Percentiles rank a stretch among this genome's conserved stretches.
These are phyloP conservation scores for Teratosphaeriaceae sp. DNA, from an alignment of 2,329 filamentous ascomycete species.

Conservation along the genomic window DNA sequence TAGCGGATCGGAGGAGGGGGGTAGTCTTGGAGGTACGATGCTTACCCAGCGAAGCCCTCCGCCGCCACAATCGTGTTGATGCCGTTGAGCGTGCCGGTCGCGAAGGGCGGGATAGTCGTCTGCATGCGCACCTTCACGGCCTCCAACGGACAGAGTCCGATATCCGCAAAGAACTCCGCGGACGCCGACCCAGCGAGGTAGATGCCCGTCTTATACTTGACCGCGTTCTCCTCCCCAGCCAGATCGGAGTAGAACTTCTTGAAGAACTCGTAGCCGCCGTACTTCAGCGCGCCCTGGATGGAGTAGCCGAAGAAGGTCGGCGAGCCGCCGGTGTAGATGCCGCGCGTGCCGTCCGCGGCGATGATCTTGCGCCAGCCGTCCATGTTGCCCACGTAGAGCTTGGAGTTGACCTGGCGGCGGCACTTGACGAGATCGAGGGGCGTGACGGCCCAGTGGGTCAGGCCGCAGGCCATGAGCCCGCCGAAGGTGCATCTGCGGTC, in stretches of 20 bases:
- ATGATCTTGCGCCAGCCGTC: constrained; percentile 58
- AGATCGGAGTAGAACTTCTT: constrained; percentile 56
- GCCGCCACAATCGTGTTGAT: constrained; percentile 62
- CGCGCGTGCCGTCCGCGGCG: constrained; percentile 53
- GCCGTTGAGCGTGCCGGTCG: constrained; percentile 64
- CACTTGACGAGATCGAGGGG: constrained; percentile 62
- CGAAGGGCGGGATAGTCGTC: constrained; percentile 57
- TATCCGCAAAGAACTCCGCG: constrained; percentile 56
- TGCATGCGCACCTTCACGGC: constrained; percentile 63
- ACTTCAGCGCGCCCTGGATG: constrained; percentile 56
- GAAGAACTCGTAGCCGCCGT: constrained; percentile 59
- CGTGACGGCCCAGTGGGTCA: constrained; percentile 55
- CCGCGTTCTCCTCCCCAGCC: constrained; percentile 48
- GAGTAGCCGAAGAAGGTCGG: constrained; percentile 57
- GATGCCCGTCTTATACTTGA: constrained; percentile 49
- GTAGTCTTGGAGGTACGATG: too few relatives aligned
- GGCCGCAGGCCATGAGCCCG: constrained; percentile 56
- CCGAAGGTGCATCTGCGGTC: constrained; percentile 60
- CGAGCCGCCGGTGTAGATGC: constrained; percentile 61
- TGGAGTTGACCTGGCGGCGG: constrained; percentile 59
- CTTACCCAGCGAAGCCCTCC: constrained; percentile 61
- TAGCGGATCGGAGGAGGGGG: neutral
- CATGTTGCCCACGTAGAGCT: constrained; percentile 58
- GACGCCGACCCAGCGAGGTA: constrained; percentile 53
- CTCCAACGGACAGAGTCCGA: constrained; percentile 55